Percentiles rank a stretch among this genome's conserved stretches.
Conservation (phyloP, 2,329 filamentous ascomycete species). For the Celoporthe dispersa region DNA sequence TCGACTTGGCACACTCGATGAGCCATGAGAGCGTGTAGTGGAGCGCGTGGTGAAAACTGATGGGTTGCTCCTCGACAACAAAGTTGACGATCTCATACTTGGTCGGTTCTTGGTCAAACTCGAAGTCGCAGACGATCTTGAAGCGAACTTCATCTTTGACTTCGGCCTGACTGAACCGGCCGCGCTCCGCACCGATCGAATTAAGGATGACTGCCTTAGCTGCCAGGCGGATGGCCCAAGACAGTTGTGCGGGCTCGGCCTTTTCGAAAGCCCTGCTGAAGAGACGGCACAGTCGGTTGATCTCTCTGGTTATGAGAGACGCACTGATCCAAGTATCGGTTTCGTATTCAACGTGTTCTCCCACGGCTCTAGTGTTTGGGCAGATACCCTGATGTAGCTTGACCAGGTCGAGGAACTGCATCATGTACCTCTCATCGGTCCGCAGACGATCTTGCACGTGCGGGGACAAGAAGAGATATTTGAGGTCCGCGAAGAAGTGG, state of each 20-base stretch:
- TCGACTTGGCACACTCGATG: constrained; percentile 82
- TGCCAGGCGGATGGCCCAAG: constrained; percentile 74
- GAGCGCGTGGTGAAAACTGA: constrained; percentile 96
- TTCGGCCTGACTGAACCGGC: constrained; percentile 83
- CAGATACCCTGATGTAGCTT: constrained; percentile 98
- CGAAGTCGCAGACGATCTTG: constrained; percentile 76
- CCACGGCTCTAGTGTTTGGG: constrained; percentile 87
- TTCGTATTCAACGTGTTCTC: constrained; percentile 97
- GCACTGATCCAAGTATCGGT: constrained; percentile 98
- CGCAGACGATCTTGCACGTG: constrained; percentile 87
- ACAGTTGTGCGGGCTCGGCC: constrained; percentile 46
- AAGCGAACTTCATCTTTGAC: constrained; percentile 86
- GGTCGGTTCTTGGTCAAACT: constrained; percentile 68
- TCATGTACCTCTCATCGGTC: constrained; percentile 81
- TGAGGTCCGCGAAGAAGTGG: constrained; percentile 95
- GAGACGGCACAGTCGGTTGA: constrained; percentile 88
- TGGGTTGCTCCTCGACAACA: constrained; percentile 83
- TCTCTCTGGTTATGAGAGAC: constrained; percentile 90
- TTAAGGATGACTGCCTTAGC: constrained; percentile 86
- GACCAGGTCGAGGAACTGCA: constrained; percentile 94
- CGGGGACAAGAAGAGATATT: constrained; percentile 85
- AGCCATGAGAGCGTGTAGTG: constrained; percentile 98
- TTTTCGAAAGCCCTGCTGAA: constrained; percentile 85
- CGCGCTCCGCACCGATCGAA: constrained; percentile 85
- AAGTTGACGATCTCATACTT: constrained; percentile 80